Conservation (phyloP, 75 land plant genomes). For the Selaginella moellendorffii region DNA sequence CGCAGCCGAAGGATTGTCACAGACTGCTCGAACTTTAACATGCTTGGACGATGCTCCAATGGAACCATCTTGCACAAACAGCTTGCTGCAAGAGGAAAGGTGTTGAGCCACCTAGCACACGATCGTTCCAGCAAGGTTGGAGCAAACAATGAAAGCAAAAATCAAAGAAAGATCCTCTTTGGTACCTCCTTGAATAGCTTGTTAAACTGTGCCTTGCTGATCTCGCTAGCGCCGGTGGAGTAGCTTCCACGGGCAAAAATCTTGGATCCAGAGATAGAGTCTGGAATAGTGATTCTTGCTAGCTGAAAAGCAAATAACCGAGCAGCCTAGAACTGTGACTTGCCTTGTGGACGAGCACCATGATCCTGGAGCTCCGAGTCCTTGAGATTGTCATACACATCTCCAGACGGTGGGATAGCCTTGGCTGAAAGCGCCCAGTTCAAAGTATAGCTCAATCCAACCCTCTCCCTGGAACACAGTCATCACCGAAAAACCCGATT, state of each 20-base stretch:
- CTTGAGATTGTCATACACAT: slow-evolving; percentile 42
- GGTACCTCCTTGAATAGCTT: slow-evolving; percentile 44
- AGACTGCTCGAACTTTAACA: slow-evolving; percentile 50
- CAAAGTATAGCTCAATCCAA: slow-evolving; percentile 39
- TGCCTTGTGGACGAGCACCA: slow-evolving; percentile 38
- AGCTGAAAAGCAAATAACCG: too few species aligned
- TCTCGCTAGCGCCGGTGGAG: slow-evolving; percentile 26
- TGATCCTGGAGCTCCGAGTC: slow-evolving; percentile 34
- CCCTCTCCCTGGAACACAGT: slow-evolving; percentile 30
- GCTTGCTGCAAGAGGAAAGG: slow-evolving; percentile 30
- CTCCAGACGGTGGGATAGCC: slow-evolving; percentile 44
- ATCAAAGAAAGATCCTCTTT: slow-evolving; percentile 8
- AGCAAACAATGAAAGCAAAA: too few species aligned
- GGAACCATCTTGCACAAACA: slow-evolving; percentile 66
- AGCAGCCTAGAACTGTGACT: too few species aligned
- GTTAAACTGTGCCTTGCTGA: slow-evolving; percentile 42
- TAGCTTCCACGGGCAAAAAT: slow-evolving; percentile 38
- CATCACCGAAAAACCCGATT: background rate
- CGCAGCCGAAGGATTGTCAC: slow-evolving; percentile 51
- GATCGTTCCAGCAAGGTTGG: too few species aligned
- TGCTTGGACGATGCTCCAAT: slow-evolving; percentile 41
- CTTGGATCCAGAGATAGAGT: slow-evolving; percentile 24
- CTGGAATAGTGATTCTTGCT: slow-evolving; percentile 20
- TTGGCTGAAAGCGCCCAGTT: slow-evolving; percentile 53
- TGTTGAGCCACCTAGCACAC: slow-evolving; percentile 33